Conservation (phyloP, 2,329 filamentous ascomycete genomes). For the Apiospora malaysiana region DNA sequence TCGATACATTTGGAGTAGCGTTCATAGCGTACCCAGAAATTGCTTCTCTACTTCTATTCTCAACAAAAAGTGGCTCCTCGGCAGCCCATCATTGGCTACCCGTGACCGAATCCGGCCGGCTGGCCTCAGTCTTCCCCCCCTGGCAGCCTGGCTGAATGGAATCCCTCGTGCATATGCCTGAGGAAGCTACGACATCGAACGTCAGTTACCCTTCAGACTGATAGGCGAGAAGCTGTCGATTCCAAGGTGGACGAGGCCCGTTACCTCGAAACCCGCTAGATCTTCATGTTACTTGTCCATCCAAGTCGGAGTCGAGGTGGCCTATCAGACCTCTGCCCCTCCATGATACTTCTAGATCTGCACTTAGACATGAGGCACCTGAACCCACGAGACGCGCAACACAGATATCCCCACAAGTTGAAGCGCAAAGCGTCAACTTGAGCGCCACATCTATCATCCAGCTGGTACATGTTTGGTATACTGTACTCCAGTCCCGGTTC, state of each 20-base stretch:
- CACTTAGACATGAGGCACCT: neutral
- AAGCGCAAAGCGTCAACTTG: conserved; percentile 1
- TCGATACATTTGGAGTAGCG: neutral
- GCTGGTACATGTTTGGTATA: neutral
- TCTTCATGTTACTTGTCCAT: neutral
- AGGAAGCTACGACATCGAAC: conserved; percentile 10
- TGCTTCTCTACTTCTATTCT: conserved; percentile 4
- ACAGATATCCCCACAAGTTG: conserved; percentile 9
- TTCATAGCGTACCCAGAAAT: conserved; percentile 11
- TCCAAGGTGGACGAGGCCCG: neutral
- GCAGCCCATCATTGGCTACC: conserved; percentile 3
- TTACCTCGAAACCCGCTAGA: neutral
- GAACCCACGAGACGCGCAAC: conserved; percentile 14
- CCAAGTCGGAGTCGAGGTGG: neutral
- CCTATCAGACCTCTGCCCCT: neutral
- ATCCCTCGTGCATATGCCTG: neutral
- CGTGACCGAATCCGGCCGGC: conserved; percentile 10
- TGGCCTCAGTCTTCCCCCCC: conserved; percentile 4
- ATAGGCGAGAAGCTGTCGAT: neutral
- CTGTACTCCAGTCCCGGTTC: too few species aligned
- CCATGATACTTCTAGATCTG: neutral
- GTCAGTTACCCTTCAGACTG: neutral
- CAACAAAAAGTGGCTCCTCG: conserved; percentile 10
- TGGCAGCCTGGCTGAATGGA: neutral
- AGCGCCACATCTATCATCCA: conserved; percentile 12